Percentiles rank a stretch among this genome's conserved stretches.
phyloP scores from a whole-genome alignment of 257 asterid species.

The Rehmannia glutinosa region DNA sequence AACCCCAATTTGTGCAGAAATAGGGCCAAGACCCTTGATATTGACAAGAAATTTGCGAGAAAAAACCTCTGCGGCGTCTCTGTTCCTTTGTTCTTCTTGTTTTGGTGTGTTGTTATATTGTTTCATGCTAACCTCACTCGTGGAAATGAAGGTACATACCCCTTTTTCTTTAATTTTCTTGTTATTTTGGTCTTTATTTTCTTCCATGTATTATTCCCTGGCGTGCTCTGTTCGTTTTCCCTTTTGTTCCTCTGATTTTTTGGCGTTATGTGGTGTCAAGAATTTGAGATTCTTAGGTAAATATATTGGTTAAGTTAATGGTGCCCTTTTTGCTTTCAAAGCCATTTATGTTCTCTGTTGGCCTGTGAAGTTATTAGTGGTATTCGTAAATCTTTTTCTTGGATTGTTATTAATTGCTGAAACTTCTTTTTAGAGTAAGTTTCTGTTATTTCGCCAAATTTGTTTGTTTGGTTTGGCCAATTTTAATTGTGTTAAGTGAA shows the following conservation, averaged over 20 bases:
- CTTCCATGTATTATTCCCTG: neutral
- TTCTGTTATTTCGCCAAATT: neutral
- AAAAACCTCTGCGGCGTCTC: conserved; percentile 43
- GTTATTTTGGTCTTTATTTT: neutral
- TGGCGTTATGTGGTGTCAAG: conserved; percentile 2
- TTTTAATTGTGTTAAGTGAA: neutral
- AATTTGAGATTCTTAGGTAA: conserved; percentile 1
- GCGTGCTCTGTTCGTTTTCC: neutral
- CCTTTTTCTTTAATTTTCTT: neutral
- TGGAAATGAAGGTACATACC: conserved; percentile 58
- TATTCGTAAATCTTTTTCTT: neutral
- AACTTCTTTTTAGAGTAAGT: neutral
- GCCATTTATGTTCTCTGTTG: neutral
- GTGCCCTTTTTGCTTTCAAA: neutral
- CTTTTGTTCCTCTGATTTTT: neutral
- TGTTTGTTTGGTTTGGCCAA: neutral
- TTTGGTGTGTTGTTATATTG: conserved; percentile 49
- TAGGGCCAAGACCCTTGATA: conserved; percentile 14
- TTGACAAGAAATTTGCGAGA: conserved; percentile 14
- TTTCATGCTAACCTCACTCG: conserved; percentile 54
- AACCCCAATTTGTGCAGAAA: conserved; percentile 23
- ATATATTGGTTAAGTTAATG: neutral
- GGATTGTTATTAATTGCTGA: conserved; percentile 7
- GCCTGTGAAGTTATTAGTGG: neutral
- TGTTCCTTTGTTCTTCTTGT: conserved; percentile 46